These are phyloP conservation scores for Iris macrosiphon DNA, from an alignment of 106 monocot genomes.

Conservation along the genomic window DNA sequence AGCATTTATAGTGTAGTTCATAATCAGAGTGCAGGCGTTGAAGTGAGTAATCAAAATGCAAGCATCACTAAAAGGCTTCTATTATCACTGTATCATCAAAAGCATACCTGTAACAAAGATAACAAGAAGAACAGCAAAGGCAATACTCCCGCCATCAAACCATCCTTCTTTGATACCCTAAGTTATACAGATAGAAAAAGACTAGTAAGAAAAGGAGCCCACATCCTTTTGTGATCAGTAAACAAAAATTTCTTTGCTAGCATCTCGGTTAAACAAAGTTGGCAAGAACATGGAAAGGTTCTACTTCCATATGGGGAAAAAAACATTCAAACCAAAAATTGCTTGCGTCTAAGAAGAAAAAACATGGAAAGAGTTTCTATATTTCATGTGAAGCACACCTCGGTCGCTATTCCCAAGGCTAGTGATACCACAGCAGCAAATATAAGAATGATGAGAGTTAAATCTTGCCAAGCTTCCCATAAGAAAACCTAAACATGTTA, in stretches of 20 bases:
- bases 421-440: slow-evolving; percentile 78
- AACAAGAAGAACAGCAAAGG: slow-evolving; percentile 86
- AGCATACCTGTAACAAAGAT: slow-evolving; percentile 79
- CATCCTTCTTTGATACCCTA: slow-evolving; percentile 97
- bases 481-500: slow-evolving; percentile 52
- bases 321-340: no score
- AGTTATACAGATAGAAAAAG: not conserved
- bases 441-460: slow-evolving; percentile 85
- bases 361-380: no score
- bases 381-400: slow-evolving; percentile 55
- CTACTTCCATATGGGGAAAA: no score
- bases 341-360: no score
- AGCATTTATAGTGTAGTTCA: no score
- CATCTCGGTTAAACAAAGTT: no score
- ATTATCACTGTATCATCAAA: no score
- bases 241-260: no score
- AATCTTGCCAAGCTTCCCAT: slow-evolving; percentile 90
- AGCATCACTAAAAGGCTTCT: no score
- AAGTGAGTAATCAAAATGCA: no score
- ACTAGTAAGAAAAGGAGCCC: not conserved
- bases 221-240: not conserved
- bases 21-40: no score
- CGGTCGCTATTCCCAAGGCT: slow-evolving; percentile 78
- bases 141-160: slow-evolving; percentile 98
- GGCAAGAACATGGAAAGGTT: no score